These are phyloP conservation scores for Eucalyptus victrix DNA, from an alignment of 345 rosid genomes.

Conservation along the genomic window DNA sequence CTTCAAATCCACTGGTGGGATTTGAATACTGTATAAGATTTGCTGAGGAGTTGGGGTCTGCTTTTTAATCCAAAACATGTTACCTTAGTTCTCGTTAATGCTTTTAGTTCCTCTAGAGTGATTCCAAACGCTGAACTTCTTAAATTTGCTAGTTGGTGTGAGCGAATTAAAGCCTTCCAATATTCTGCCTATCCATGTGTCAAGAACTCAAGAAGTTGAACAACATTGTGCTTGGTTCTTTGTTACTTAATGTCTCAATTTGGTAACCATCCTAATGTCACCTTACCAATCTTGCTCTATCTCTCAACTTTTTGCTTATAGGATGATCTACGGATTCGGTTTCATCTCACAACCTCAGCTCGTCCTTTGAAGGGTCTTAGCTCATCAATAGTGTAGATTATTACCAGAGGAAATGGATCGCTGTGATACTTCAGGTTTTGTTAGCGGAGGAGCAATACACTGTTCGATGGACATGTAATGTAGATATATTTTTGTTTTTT, in stretches of 20 bases:
- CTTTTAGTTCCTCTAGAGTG: not conserved
- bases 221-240: not conserved
- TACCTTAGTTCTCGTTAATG: not conserved
- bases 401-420: slow-evolving; percentile 25
- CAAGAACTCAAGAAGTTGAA: not conserved
- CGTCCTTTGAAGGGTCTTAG: not conserved
- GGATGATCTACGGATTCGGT: not conserved
- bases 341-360: not conserved
- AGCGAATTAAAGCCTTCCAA: not conserved
- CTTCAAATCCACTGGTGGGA: not conserved
- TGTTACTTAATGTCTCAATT: not conserved
- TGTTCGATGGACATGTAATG: slow-evolving; percentile 17
- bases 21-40: not conserved
- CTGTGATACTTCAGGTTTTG: slow-evolving; percentile 90
- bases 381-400: not conserved
- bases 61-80: not conserved
- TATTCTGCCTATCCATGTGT: not conserved
- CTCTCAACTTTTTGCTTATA: not conserved
- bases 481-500: slow-evolving; percentile 29
- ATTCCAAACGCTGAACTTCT: not conserved
- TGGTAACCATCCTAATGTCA: not conserved
- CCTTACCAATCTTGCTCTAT: not conserved
- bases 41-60: not conserved
- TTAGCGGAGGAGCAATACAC: slow-evolving; percentile 72
- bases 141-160: not conserved